Evolutionary conservation across 805 yeast genomes (phyloP), one percentile per base, ranked within the genome.

Genomic region (Suhomyces xylopsoci): DNA sequence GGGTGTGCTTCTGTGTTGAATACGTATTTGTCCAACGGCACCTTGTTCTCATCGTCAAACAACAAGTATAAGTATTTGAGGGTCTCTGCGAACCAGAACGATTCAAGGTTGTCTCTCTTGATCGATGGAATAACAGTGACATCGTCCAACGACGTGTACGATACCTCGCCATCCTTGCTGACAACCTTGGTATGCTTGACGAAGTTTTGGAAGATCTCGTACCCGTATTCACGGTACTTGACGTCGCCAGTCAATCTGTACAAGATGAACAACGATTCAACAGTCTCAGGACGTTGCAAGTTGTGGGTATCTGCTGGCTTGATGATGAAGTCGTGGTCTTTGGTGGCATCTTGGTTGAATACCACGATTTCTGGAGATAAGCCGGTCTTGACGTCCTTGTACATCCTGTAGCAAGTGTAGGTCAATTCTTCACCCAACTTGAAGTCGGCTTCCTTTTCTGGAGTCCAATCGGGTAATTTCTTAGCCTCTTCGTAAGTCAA

Each of bases 1-100:
- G 96, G 94, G 66, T 91, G 97, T 0, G 96, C 97, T 65, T 91
- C 97, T 1, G 97, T 90, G 71, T 90, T 92, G 76, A 89, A 90
- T 5, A 92, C 90, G 50, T 84, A 80, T 53, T 84, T 71, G 46
- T 81, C 81, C 59, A 91, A 72, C 28, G 92, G 90, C 57, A 88
- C 70, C 51, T 82, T 77, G 56, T 80, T 75, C 15, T 77, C 77
- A 59, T 83, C 84, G 58, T 88, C 94, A 69, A 90, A 90, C 56
- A 90, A 72, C 52, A 90, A 70, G 62, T 89, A 89, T 41, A 91
- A 74, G 69, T 91, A 92, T 69, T 92, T 92, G 65, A 92, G 78
- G 3, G 97, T 92, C 67, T 92, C 97, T 2, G 97, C 92, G 48
- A 89, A 77, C 97, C 97, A 92, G 76, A 90, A 90, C 19, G 96